Percentiles rank a stretch among this genome's conserved stretches.
Evolutionary conservation across 176 grass and related monocot genomes (phyloP).

Genomic region (Echinochloa phyllopogon): DNA sequence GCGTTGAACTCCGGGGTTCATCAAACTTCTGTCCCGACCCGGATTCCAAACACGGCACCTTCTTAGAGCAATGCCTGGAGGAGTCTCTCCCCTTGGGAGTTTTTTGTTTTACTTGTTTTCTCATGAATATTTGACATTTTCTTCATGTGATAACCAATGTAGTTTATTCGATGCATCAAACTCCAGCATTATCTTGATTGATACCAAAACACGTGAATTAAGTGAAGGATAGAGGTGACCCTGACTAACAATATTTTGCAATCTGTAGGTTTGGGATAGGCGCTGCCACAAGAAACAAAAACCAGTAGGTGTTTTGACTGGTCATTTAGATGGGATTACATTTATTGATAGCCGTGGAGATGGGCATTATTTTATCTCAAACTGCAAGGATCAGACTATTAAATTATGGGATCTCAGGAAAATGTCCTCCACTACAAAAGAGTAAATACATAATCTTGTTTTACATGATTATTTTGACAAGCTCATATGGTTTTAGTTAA

Average conservation of each 20-base stretch:
- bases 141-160: neutral
- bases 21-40: too few relatives aligned
- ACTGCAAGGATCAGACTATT: slow-evolving; percentile 88
- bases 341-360: slow-evolving; percentile 86
- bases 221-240: neutral
- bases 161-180: neutral
- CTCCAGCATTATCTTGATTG: neutral
- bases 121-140: neutral
- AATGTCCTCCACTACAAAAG: slow-evolving; percentile 69
- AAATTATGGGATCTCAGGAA: slow-evolving; percentile 90
- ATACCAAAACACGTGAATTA: slow-evolving; percentile 17
- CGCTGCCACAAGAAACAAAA: slow-evolving; percentile 64
- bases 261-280: slow-evolving; percentile 77
- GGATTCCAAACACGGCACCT: too few relatives aligned
- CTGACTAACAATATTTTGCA: slow-evolving; percentile 16
- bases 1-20: too few relatives aligned
- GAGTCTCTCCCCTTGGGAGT: too few relatives aligned
- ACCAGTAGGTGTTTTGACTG: slow-evolving; percentile 73
- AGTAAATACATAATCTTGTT: slow-evolving; percentile 26
- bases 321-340: slow-evolving; percentile 86
- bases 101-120: too few relatives aligned
- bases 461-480: slow-evolving; percentile 20
- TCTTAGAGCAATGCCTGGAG: too few relatives aligned
- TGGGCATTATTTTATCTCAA: slow-evolving; percentile 83
- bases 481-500: slow-evolving; percentile 32